Evolutionary conservation across 768 basidiomycete genomes (phyloP), one percentile per base, ranked within the genome.

Genomic region (Strobilomyces echinocephalus): DNA sequence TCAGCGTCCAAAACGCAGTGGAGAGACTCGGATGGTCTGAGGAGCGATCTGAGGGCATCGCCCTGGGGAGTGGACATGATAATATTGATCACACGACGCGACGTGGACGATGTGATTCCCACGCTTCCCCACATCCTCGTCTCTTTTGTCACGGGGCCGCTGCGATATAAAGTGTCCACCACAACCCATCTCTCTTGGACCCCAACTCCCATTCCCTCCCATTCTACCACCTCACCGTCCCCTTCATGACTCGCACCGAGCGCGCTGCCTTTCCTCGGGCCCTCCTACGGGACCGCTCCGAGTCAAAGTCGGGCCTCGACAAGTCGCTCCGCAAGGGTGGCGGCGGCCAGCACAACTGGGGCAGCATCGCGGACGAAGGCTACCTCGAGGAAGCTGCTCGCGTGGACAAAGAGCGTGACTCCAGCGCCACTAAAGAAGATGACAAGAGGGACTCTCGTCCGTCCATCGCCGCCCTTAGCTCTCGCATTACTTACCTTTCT

Each of bases 271-370:
- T 79, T 67, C 87, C 85, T 47, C 81, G 83, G 55, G 90, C 89
- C 43, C 71, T 89, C 62, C 56, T 79, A 57, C 85, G 81, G 73
- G 89, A 92, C 73, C 86, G 88, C 63, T 88, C 87, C 15, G 81
- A 85, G 74, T 82, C 84, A 65, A 87, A 84, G 73, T 80, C 84
- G 38, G 91, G 91, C 49, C 76, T 85, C 53, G 82, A 85, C 77
- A 79, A 79, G 63, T 79, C 78, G 61, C 60, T 86, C 53, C 85
- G 83, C 72, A 93, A 93, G 74, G 76, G 81, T 56, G 92, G 92
- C 51, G 84, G 81, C 26, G 92, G 92, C 33, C 76, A 78, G 8
- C 83, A 93, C 73, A 92, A 90, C 74, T 95, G 92, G 92, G 92
- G 92, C 54, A 79, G 77, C 51, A 68, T 88, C 57, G 72, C 70